These are phyloP conservation scores for Aspergillus sp. DNA, from an alignment of 2,329 filamentous ascomycete species.

Conservation along the genomic window DNA sequence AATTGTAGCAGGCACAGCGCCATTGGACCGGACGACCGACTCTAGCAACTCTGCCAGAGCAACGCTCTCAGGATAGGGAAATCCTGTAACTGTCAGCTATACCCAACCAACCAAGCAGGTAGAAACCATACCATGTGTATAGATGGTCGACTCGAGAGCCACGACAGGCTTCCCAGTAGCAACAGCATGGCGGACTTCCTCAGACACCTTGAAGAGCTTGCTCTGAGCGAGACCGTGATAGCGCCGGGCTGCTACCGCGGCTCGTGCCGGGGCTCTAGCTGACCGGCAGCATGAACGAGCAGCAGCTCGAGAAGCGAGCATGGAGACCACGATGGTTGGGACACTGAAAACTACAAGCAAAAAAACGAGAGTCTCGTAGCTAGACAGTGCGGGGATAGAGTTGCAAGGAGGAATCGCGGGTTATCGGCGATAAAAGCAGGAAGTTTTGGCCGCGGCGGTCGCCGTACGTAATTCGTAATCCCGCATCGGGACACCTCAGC, in stretches of 20 bases:
- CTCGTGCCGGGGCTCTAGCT: slow-evolving; percentile 13
- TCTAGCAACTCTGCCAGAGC: slow-evolving; percentile 80
- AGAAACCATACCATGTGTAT: slow-evolving; percentile 74
- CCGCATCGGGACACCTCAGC: slow-evolving; percentile 42
- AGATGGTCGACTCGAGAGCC: slow-evolving; percentile 92
- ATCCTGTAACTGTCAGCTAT: slow-evolving; percentile 50
- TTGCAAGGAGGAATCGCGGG: slow-evolving; percentile 3
- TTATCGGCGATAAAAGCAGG: slow-evolving; percentile 20
- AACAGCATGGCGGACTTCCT: slow-evolving; percentile 80
- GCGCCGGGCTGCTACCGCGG: slow-evolving; percentile 17
- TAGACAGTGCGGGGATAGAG: slow-evolving; percentile 20
- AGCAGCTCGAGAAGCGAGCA: slow-evolving; percentile 27
- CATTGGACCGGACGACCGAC: slow-evolving; percentile 75
- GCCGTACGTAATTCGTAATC: slow-evolving; percentile 28
- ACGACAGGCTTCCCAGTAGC: slow-evolving; percentile 77
- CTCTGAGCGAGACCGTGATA: slow-evolving; percentile 37
- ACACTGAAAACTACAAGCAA: not conserved
- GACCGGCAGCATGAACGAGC: slow-evolving; percentile 23
- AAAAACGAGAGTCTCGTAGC: not conserved
- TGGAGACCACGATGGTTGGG: slow-evolving; percentile 11
- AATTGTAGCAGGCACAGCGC: slow-evolving; percentile 86
- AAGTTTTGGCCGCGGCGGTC: slow-evolving; percentile 40
- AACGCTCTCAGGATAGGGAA: slow-evolving; percentile 70
- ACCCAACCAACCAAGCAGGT: not conserved
- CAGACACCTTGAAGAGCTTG: slow-evolving; percentile 69